Evolutionary conservation across 345 rosid genomes (phyloP).

Genomic region (Eucalyptus regnans): DNA sequence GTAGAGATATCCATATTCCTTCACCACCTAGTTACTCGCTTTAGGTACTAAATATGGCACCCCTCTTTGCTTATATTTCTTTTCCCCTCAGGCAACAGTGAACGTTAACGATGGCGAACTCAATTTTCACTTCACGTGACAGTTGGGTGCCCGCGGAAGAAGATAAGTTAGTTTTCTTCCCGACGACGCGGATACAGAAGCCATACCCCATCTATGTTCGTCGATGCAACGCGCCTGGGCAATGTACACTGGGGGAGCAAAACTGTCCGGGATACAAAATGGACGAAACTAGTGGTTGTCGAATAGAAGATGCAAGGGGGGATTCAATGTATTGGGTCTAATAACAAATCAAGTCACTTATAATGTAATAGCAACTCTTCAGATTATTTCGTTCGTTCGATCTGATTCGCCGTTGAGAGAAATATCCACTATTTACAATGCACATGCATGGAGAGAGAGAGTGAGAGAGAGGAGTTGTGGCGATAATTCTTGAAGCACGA

Average conservation of each 20-base stretch:
- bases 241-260: neutral
- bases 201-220: conserved; percentile 73
- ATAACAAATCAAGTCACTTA: neutral
- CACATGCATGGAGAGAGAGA: neutral
- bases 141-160: conserved; percentile 92
- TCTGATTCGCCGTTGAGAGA: neutral
- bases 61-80: too few species aligned
- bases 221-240: neutral
- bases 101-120: neutral
- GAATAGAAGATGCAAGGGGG: neutral
- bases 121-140: conserved; percentile 7
- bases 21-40: conserved; percentile 4
- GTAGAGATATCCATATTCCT: conserved; percentile 11
- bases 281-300: neutral
- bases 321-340: neutral
- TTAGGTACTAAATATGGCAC: conserved; percentile 4
- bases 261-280: neutral
- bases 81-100: conserved; percentile 20
- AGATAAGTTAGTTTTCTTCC: conserved; percentile 82
- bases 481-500: neutral
- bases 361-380: neutral
- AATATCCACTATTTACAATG: neutral
- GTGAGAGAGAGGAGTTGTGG: neutral
- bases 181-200: conserved; percentile 83
- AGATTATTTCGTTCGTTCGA: neutral